phyloP scores from a whole-genome alignment of 345 rosid genomes.

The Kandelia obovata region DNA sequence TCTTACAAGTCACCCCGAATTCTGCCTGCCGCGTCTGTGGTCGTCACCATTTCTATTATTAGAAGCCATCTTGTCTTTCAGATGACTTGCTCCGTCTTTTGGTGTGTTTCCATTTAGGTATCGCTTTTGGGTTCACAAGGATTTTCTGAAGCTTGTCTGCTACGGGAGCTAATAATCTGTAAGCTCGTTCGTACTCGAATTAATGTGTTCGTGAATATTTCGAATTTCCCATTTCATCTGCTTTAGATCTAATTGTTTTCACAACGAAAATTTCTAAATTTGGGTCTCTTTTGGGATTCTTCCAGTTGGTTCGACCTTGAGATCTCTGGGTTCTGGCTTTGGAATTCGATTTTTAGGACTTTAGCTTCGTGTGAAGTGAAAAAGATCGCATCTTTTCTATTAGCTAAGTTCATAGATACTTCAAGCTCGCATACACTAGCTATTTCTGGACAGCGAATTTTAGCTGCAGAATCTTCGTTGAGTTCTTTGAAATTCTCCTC shows the following conservation, averaged over 20 bases:
- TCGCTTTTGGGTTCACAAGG: background rate
- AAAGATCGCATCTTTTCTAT: slow-evolving; percentile 4
- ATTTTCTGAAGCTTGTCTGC: background rate
- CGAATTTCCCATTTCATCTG: background rate
- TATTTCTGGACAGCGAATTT: background rate
- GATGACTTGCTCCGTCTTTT: no score
- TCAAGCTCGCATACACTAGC: background rate
- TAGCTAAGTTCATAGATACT: background rate
- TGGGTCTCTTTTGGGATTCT: background rate
- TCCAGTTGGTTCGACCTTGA: background rate
- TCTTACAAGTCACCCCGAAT: background rate
- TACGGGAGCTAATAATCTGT: slow-evolving; percentile 4
- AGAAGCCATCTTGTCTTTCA: no score
- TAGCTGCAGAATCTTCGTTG: background rate
- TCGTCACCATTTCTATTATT: background rate
- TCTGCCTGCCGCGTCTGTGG: background rate
- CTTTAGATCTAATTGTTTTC: slow-evolving; percentile 8
- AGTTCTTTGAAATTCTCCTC: background rate
- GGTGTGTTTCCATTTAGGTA: no score
- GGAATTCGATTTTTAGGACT: background rate
- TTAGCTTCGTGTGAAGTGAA: slow-evolving; percentile 5
- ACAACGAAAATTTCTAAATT: background rate
- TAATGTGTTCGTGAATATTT: background rate
- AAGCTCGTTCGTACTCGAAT: background rate
- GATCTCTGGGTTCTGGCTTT: background rate